Evolutionary conservation across 2,329 filamentous ascomycete species (phyloP), one percentile per base, ranked within the genome.

Genomic region (Penicillium rolfsii): DNA sequence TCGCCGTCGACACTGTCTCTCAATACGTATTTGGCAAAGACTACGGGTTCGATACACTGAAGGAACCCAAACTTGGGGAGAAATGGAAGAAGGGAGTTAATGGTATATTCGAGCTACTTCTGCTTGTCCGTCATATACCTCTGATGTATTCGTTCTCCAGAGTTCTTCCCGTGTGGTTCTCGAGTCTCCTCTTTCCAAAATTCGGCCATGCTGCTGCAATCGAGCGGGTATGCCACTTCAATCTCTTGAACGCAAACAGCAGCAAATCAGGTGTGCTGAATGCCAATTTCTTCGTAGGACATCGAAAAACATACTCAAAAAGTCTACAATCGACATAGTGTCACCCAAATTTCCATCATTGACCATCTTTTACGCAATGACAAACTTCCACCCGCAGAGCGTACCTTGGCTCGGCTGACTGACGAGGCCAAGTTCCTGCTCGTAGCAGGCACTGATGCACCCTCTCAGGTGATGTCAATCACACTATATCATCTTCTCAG

Each of bases 31-130:
- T 48, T 48, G 45, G 45, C 14, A 19, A n/a, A 26, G 26, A 48
- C 16, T n/a, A 7, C 8, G 45, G 45, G 26, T 48, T 30, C 45
- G 16, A 48, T 7, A 48, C 45, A n/a, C 16, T 48, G 2, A 30
- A 30, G 45, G 24, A 48, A 4, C 45, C 45, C 14, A 11, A n/a
- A 9, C 45, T 48, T 16, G 26, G 16, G 26, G 45, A 48, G 24
- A 48, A 48, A 9, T 48, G 45, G 45, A 48, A 48, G 45, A 48
- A 30, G 45, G 45, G 45, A 30, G 45, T 48, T 6, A 48, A 48
- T 14, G 45, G 45, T 28, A 48, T 48, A 48, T 48, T 48, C 26
- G 45, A 48, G 16, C 16, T 48, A n/a, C 45, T 48, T 3, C n/a
- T 48, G 45, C 45, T 48, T 22, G 45, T 48, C n/a, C 45, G 45